Conservation (phyloP, 2,329 filamentous ascomycete genomes). For the Penicillium verrucosum region DNA sequence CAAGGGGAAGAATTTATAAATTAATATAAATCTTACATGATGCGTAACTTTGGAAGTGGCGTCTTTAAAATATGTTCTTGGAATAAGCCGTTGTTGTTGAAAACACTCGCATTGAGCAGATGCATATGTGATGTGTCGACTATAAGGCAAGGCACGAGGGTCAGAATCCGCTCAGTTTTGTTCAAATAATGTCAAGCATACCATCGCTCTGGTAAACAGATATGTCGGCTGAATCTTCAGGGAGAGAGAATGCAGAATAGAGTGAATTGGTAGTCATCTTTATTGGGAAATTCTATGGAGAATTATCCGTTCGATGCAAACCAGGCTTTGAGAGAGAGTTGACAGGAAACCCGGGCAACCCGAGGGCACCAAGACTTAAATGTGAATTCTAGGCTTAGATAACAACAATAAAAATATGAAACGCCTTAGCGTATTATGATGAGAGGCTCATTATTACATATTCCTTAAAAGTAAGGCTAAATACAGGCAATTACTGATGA, state of each 20-base stretch:
- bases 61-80: constrained; percentile 8
- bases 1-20: neutral
- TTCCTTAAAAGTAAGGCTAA: neutral
- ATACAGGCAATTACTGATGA: neutral
- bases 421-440: neutral
- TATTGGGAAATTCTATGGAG: no score
- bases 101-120: neutral
- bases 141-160: neutral
- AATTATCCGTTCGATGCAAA: neutral
- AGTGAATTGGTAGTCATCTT: neutral
- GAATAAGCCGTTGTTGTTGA: constrained; percentile 12
- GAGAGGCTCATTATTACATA: no score
- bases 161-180: neutral
- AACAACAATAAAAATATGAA: neutral
- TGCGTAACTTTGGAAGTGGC: neutral
- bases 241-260: neutral
- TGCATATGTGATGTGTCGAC: neutral
- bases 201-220: neutral
- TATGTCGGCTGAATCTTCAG: neutral
- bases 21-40: neutral
- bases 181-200: neutral
- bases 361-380: no score
- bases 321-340: neutral
- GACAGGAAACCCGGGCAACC: no score
- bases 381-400: neutral